A percentile compares a stretch with the other conserved stretches of the same genome.
Conservation (phyloP, 495 filamentous ascomycete species). For the Thozetella sp. region DNA sequence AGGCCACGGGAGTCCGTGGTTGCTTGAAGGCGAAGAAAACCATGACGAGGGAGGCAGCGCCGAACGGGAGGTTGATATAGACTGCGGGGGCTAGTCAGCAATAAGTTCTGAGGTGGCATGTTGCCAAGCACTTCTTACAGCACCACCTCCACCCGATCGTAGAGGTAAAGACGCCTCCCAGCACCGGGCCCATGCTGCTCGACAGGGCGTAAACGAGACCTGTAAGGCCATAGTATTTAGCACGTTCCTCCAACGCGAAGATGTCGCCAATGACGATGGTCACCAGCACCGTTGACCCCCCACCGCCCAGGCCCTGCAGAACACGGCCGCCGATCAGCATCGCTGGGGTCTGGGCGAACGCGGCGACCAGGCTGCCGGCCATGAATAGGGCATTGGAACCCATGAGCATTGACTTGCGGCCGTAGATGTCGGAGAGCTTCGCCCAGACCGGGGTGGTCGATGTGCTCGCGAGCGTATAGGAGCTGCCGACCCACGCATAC, state of each 20-base stretch:
- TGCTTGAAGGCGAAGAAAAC: constrained; percentile 67
- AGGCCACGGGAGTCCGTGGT: constrained; percentile 64
- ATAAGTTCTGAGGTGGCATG: constrained; percentile 1
- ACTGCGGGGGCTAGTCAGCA: too few species aligned
- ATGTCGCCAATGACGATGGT: constrained; percentile 62
- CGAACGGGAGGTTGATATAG: constrained; percentile 72
- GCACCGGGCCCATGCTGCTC: constrained; percentile 51
- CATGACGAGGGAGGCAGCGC: constrained; percentile 60
- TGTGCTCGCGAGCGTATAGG: constrained; percentile 63
- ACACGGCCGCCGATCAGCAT: constrained; percentile 72
- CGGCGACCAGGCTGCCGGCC: constrained; percentile 28
- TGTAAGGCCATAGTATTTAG: constrained; percentile 49
- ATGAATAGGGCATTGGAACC: constrained; percentile 22
- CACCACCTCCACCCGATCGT: constrained; percentile 52
- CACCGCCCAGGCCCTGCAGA: constrained; percentile 75
- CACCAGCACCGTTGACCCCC: constrained; percentile 70
- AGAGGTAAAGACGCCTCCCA: constrained; percentile 58
- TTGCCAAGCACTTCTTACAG: constrained; percentile 17
- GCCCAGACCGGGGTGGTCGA: constrained; percentile 36
- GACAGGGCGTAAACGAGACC: constrained; percentile 43
- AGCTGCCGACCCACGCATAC: constrained; percentile 60
- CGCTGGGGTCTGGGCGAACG: constrained; percentile 11
- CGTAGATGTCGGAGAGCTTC: constrained; percentile 37
- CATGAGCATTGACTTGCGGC: constrained; percentile 31
- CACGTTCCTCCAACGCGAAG: constrained; percentile 55